Base-by-base conservation (phyloP, 805 yeast genomes). In the Suhomyces xylopsoci region DNA sequence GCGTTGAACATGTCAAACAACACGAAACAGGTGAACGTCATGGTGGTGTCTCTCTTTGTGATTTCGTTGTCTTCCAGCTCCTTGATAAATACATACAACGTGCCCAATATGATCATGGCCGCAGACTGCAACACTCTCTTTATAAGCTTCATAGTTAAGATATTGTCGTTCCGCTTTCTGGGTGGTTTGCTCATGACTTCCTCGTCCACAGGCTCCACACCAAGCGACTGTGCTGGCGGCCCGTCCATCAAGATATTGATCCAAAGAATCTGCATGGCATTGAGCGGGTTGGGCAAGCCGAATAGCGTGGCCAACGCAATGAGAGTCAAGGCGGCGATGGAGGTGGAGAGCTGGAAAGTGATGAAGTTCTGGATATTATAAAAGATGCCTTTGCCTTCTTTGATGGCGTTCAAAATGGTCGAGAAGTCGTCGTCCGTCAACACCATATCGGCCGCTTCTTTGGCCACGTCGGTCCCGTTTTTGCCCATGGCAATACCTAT, bases 261-360 rank as follows among this genome's bases (percentile, higher is more conserved):
- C 97, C 98, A 93, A 62, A 93, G 76, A 62, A 93, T 94, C 76
- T 94, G 98, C 99, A 93, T 93, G 26, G 99, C 97, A 66, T 93
- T 93, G 61, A 93, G 79, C 9, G 99, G 99, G 61, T 90, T 92
- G 48, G 97, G 97, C 54, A 93, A 78, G 53, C 89, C 89, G 64
- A 92, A 85, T 51, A 92, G 73, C 1, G 98, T 93, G 1, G 97
- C 80, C 58, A 92, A 75, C 1, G 97, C 97, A 64, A 94, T 85
- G 61, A 93, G 77, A 0, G 96, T 85, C 51, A 93, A 78, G 0
- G 99, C 99, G 7, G 98, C 97, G 62, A 94, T 92, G 30, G 96
- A 87, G 0, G 98, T 94, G 1, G 98, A 92, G 51, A 94, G 79
- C 76, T 94, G 99, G 78, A 94, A 94, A 2, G 97, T 90, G 61